A percentile compares a stretch with the other conserved stretches of the same genome.
These are phyloP conservation scores for Candida cerambycidarum DNA, from an alignment of 805 yeast species.

Conservation along the genomic window DNA sequence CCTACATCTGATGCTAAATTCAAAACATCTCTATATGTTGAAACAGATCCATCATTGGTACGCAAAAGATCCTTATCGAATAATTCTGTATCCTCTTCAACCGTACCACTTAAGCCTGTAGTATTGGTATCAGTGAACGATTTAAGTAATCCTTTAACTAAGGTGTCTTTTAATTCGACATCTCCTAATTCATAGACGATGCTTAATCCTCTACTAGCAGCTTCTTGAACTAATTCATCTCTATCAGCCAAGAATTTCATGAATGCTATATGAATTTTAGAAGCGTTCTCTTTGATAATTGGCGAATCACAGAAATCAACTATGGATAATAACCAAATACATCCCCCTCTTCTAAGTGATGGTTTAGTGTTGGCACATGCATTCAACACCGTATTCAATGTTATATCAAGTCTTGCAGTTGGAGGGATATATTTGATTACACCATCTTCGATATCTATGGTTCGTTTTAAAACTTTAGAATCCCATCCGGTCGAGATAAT, in stretches of 20 bases:
- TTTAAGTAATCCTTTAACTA: conserved; percentile 68
- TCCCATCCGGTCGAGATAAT: conserved; percentile 75
- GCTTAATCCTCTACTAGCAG: conserved; percentile 86
- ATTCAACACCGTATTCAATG: conserved; percentile 51
- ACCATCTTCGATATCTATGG: conserved; percentile 53
- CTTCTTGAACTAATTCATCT: conserved; percentile 88
- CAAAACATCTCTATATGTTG: conserved; percentile 88
- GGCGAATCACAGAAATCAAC: conserved; percentile 64
- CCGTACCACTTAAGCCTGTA: conserved; percentile 59
- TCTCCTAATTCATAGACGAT: conserved; percentile 79
- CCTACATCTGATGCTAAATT: conserved; percentile 92
- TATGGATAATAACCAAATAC: conserved; percentile 82
- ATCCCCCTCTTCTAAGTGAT: conserved; percentile 66
- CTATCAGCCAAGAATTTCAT: conserved; percentile 76
- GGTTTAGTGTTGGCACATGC: conserved; percentile 71
- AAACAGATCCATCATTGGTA: conserved; percentile 82
- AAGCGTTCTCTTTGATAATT: conserved; percentile 40
- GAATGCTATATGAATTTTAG: conserved; percentile 70
- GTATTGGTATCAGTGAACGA: conserved; percentile 74
- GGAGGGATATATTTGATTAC: conserved; percentile 18
- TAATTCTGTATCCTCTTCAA: conserved; percentile 76
- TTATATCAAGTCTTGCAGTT: conserved; percentile 21
- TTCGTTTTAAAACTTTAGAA: conserved; percentile 52
- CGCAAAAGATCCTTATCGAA: conserved; percentile 80
- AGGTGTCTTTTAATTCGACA: conserved; percentile 60